A percentile compares a stretch with the other conserved stretches of the same genome.
Conservation (phyloP, 805 yeast genomes). For the Starmerella apis region DNA sequence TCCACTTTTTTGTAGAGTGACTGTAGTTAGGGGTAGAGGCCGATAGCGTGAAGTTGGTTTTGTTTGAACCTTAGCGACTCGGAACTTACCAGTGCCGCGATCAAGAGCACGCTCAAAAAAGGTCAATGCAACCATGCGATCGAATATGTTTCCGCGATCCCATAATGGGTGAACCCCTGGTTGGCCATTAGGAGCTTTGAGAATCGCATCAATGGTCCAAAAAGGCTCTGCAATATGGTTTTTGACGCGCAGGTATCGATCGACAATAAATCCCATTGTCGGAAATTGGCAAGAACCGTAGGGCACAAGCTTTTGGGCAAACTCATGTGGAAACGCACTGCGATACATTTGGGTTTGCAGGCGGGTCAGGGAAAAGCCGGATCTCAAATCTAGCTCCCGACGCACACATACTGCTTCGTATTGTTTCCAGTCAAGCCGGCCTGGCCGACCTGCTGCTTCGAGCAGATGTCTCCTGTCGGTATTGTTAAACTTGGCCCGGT, state of each 20-base stretch:
- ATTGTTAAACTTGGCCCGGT: conserved; percentile 81
- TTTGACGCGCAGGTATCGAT: conserved; percentile 66
- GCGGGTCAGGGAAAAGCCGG: conserved; percentile 84
- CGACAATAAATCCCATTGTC: conserved; percentile 91
- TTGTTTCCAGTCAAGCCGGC: conserved; percentile 49
- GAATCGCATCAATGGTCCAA: conserved; percentile 58
- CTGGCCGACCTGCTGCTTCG: conserved; percentile 63
- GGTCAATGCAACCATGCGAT: conserved; percentile 50
- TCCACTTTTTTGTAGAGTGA: conserved; percentile 81
- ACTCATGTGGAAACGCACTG: conserved; percentile 28
- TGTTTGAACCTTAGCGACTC: conserved; percentile 41
- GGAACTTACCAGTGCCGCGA: conserved; percentile 38
- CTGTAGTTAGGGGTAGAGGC: conserved; percentile 90
- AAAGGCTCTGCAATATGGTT: conserved; percentile 65
- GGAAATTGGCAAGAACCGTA: conserved; percentile 97
- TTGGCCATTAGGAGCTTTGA: conserved; percentile 28
- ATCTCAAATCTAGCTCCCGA: conserved; percentile 74
- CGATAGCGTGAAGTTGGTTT: conserved; percentile 65
- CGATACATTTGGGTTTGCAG: conserved; percentile 45
- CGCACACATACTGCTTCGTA: conserved; percentile 81
- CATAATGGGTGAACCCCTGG: conserved; percentile 43
- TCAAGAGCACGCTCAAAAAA: conserved; percentile 60
- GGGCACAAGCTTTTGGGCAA: conserved; percentile 41
- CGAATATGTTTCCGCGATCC: conserved; percentile 64
- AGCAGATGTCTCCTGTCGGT: conserved; percentile 63